Base-by-base conservation (phyloP, 2,329 filamentous ascomycete species). In the Fusarium coicis region DNA sequence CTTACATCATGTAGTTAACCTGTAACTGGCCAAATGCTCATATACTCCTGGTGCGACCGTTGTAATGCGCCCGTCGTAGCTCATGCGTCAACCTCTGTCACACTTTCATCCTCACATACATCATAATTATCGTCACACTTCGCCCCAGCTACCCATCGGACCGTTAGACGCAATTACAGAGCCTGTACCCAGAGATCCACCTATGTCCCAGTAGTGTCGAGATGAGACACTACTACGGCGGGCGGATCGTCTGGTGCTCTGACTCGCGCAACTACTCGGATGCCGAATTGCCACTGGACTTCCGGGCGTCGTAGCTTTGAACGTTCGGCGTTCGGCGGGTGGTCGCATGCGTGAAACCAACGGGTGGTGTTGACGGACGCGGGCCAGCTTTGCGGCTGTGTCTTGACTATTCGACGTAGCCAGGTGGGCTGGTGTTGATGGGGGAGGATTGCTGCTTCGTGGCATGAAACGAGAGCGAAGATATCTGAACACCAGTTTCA, bases 181-280 rank as follows among this genome's bases (percentile, higher is more conserved):
- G 7, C 92, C 92, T 62, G 93, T 95, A 4, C 93, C 93, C 30
- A 94, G 88, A 76, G 91, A 95, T 10, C 91, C 93, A 32, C 94
- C 94, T 73, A 97, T 90, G 80, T 97, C 95, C 95, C 95, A 98
- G 81, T 97, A 98, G 80, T 97, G 94, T 59, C 94, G 86, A 50
- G 91, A 93, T 49, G 93, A 95, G 39, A 90, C 88, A 73, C 90
- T 92, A 76, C 90, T 93, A 58, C 88, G 86, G 77, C 87, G 87
- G 43, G 90, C 91, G 39, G 90, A 93, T 75, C 92, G 90, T 80
- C 92, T 92, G 12, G 93, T 94, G 81, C 93, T 97, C 83, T 97
- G 94, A 79, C 93, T 97, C 8, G 94, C 94, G 81, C 94, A 97
- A 81, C 93, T 97, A 66, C 90, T 84, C 81, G 83, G 81, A 72